These are phyloP conservation scores for Sphagnurus paluster DNA, from an alignment of 1,284 basidiomycete genomes.

Conservation along the genomic window DNA sequence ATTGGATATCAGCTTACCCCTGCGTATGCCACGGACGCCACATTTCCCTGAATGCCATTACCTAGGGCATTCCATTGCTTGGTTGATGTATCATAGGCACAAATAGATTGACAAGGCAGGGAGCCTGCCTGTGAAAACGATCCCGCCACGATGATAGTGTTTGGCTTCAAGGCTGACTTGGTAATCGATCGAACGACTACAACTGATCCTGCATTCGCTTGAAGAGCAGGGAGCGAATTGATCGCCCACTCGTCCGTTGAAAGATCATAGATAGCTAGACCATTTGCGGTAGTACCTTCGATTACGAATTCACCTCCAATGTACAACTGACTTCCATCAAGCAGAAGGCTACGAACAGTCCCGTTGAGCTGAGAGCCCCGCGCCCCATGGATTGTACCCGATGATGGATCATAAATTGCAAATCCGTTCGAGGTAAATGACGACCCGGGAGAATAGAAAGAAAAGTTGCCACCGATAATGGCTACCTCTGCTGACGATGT, in stretches of 20 bases:
- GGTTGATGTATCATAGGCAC: slow-evolving; percentile 66
- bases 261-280: slow-evolving; percentile 80
- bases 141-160: slow-evolving; percentile 81
- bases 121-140: slow-evolving; percentile 82
- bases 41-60: slow-evolving; percentile 81
- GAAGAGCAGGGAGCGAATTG: slow-evolving; percentile 57
- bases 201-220: slow-evolving; percentile 49
- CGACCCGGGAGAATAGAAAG: slow-evolving; percentile 50
- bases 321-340: slow-evolving; percentile 67
- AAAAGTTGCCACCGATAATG: slow-evolving; percentile 91
- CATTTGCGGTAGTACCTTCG: slow-evolving; percentile 52
- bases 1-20: slow-evolving; percentile 71
- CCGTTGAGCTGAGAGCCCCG: slow-evolving; percentile 65
- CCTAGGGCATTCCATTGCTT: slow-evolving; percentile 84
- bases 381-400: slow-evolving; percentile 55
- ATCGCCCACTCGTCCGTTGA: slow-evolving; percentile 58
- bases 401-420: slow-evolving; percentile 70
- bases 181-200: slow-evolving; percentile 79
- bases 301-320: slow-evolving; percentile 82
- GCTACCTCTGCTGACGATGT: slow-evolving; percentile 65
- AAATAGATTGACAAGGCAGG: slow-evolving; percentile 77
- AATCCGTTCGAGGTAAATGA: slow-evolving; percentile 55
- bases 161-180: slow-evolving; percentile 58
- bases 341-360: slow-evolving; percentile 70
- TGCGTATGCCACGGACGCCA: slow-evolving; percentile 78